Evolutionary conservation across 177 flowering plant genomes (phyloP).

Genomic region (Vitis hybrid): DNA sequence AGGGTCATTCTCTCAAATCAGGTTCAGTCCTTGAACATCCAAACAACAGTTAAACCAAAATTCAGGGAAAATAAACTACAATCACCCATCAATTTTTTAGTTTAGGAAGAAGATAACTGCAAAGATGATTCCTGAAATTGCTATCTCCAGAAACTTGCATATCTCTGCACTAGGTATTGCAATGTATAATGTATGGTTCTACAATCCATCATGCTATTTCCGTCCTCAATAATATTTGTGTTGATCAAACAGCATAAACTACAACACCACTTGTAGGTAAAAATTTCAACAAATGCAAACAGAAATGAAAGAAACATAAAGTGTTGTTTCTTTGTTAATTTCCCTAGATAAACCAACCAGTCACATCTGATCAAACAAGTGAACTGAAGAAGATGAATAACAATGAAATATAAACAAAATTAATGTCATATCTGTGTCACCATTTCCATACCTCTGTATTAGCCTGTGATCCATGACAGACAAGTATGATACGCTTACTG

Average conservation of each 20-base stretch:
- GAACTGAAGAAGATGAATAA: conserved; percentile 1
- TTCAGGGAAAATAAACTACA: too few relatives aligned
- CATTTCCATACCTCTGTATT: conserved; percentile 35
- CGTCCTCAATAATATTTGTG: neutral
- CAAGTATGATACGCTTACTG: conserved; percentile 67
- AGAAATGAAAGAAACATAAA: neutral
- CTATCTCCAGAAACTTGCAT: too few relatives aligned
- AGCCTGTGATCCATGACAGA: conserved; percentile 61
- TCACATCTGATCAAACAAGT: neutral
- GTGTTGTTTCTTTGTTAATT: too few relatives aligned
- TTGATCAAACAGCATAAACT: neutral
- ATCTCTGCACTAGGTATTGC: too few relatives aligned
- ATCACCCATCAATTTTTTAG: too few relatives aligned
- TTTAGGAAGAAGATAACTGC: too few relatives aligned
- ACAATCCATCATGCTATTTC: neutral
- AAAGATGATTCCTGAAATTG: too few relatives aligned
- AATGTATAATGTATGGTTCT: neutral
- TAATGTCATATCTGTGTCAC: neutral
- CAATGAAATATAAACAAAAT: neutral
- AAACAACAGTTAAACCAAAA: too few relatives aligned
- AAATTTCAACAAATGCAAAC: too few relatives aligned
- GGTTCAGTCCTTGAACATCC: too few relatives aligned
- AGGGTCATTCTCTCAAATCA: too few relatives aligned
- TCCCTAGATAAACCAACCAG: neutral
- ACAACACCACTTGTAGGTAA: neutral